A percentile compares a stretch with the other conserved stretches of the same genome.
These are phyloP conservation scores for Stagonosporopsis vannaccii DNA, from an alignment of 2,329 filamentous ascomycete species.

Conservation along the genomic window DNA sequence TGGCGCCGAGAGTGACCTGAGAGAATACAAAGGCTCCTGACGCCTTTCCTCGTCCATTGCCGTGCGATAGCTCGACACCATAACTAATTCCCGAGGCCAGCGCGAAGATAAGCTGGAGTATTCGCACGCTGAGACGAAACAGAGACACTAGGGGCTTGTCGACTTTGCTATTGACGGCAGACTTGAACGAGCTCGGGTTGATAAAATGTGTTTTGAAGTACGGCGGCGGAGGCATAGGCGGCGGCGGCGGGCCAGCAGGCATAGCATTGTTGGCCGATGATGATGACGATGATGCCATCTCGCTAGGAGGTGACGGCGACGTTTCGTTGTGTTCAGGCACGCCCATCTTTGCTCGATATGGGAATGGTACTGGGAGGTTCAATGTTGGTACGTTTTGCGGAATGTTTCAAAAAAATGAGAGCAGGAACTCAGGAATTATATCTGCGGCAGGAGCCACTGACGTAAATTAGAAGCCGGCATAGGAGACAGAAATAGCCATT, in stretches of 20 bases:
- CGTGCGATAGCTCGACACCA: slow-evolving; percentile 27
- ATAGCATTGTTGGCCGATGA: background rate
- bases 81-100: slow-evolving; percentile 36
- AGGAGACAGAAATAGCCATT: background rate
- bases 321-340: background rate
- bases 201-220: slow-evolving; percentile 29
- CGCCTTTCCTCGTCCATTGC: slow-evolving; percentile 6
- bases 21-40: slow-evolving; percentile 28
- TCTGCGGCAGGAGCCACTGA: background rate
- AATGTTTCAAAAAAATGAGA: background rate
- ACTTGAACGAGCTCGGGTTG: slow-evolving; percentile 28
- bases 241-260: slow-evolving; percentile 14
- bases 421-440: background rate
- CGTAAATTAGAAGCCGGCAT: background rate
- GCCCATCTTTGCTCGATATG: background rate
- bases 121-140: slow-evolving; percentile 28
- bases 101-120: slow-evolving; percentile 34
- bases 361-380: background rate
- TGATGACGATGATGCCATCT: background rate
- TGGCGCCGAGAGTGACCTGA: slow-evolving; percentile 28
- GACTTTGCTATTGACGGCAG: slow-evolving; percentile 27
- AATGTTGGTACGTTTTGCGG: background rate
- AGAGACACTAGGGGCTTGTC: slow-evolving; percentile 29
- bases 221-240: slow-evolving; percentile 26
- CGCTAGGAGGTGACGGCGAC: background rate